Base-by-base conservation (phyloP, 306 rosid genomes). In the Medicago truncatula region DNA sequence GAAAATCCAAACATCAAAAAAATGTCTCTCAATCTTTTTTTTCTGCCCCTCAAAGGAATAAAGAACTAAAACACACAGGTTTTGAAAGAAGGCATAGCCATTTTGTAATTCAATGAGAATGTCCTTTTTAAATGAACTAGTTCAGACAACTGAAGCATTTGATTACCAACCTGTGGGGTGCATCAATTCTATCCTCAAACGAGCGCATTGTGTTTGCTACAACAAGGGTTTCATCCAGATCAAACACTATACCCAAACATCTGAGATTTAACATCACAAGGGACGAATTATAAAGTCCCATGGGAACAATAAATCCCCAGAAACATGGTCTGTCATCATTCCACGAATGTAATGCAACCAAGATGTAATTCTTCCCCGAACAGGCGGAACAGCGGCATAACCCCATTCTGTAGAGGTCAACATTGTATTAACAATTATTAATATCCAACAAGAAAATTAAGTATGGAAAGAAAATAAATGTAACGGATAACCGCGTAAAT, bases 141-240 rank as follows among this genome's bases (percentile, higher is more conserved):
- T 71, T 83, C 60, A 77, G 68, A 76, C 15, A 47, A 73, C n/a
- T 43, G 52, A 70, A 73, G 57, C 56, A 43, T 75, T 72, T 64
- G 65, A 72, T 34, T 75, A 76, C 90, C 76, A 80, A 93, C 98
- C 98, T 93, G 95, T 61, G 88, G 20, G 92, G 90, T 43, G 90
- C 93, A 58, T 96, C 99, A 78, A 96, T 96, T 83, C 93, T 84
- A 81, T 96, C 99, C 86, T 96, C 99, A 68, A 96, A 96, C 3
- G 99, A 96, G 13, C 99, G 97, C 99, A 92, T 89, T 84, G 99
- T 96, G 78, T 96, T 96, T 46, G 99, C 99, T 41, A 92, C 99
- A 65, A 96, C 82, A 58, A 96, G 99, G 16, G 99, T 96, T 83
- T 96, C 99, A 84, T 96, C 99, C 36, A 96, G 92, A 89, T 96